phyloP scores from a whole-genome alignment of 495 filamentous ascomycete species.

The Geoglossum glabrum region DNA sequence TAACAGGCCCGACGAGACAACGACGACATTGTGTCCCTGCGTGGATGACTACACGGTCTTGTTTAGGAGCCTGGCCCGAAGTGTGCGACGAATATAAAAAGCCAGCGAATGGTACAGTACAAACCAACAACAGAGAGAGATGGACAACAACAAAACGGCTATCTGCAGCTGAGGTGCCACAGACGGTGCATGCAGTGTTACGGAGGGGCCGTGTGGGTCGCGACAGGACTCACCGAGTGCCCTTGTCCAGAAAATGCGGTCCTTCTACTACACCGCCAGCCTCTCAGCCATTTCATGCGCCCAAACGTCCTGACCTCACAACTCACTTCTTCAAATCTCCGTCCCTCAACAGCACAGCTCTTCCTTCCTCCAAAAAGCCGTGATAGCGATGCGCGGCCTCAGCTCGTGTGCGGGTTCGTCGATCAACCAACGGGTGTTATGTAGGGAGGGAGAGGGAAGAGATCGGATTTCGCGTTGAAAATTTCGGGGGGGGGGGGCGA shows the following conservation, averaged over 20 bases:
- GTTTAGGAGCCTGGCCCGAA: neutral
- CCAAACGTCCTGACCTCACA: neutral
- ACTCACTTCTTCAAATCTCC: slow-evolving; percentile 3
- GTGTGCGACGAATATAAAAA: neutral
- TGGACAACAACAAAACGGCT: neutral
- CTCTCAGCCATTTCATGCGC: slow-evolving; percentile 2
- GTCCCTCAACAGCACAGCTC: neutral
- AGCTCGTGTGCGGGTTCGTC: neutral
- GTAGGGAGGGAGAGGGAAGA: neutral
- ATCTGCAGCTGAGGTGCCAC: neutral
- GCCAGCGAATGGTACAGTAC: neutral
- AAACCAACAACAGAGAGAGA: neutral
- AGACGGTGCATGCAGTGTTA: neutral
- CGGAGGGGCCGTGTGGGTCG: neutral
- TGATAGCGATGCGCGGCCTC: neutral
- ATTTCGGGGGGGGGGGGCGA: slow-evolving; percentile 1
- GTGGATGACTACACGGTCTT: neutral
- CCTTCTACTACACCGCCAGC: slow-evolving; percentile 1
- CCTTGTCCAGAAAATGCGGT: neutral
- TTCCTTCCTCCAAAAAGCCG: neutral
- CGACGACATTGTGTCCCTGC: slow-evolving; percentile 44
- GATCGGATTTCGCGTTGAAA: neutral
- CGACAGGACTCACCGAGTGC: neutral
- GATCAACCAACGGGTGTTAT: neutral
- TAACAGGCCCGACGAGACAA: slow-evolving; percentile 96